A percentile compares a stretch with the other conserved stretches of the same genome.
Conservation (phyloP, 257 asterid species). For the Paraleonurus japonicus region DNA sequence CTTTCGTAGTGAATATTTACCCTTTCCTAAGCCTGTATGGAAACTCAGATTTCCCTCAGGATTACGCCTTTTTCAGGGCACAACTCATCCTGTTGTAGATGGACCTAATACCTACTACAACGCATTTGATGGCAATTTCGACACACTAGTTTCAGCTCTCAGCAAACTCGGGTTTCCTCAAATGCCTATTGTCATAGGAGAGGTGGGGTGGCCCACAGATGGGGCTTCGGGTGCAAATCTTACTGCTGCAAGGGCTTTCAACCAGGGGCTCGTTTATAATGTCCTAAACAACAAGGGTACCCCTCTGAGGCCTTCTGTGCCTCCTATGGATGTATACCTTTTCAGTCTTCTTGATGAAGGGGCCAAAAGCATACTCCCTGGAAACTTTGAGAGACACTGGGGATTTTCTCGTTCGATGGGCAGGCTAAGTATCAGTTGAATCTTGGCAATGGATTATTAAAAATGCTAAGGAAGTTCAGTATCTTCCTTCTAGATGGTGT, state of each 20-base stretch:
- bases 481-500: conserved; percentile 93
- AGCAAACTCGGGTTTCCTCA: conserved; percentile 68
- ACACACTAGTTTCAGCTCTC: conserved; percentile 84
- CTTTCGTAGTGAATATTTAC: conserved; percentile 82
- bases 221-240: conserved; percentile 73
- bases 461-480: conserved; percentile 70
- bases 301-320: conserved; percentile 81
- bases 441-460: conserved; percentile 70
- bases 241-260: conserved; percentile 80
- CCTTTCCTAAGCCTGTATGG: conserved; percentile 88
- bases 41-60: conserved; percentile 87
- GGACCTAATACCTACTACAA: conserved; percentile 76
- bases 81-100: conserved; percentile 73
- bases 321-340: conserved; percentile 78
- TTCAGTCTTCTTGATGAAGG: conserved; percentile 88
- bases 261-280: conserved; percentile 67
- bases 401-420: conserved; percentile 87
- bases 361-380: conserved; percentile 79
- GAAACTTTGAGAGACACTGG: conserved; percentile 96
- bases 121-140: conserved; percentile 92
- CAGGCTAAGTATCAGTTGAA: conserved; percentile 80
- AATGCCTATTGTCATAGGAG: conserved; percentile 85
- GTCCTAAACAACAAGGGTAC: conserved; percentile 70
- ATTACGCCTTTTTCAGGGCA: conserved; percentile 89
- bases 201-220: conserved; percentile 95